Percentiles rank a stretch among this genome's conserved stretches.
Conservation (phyloP, 352 stramenopile species). For the Pythium periplocum region DNA sequence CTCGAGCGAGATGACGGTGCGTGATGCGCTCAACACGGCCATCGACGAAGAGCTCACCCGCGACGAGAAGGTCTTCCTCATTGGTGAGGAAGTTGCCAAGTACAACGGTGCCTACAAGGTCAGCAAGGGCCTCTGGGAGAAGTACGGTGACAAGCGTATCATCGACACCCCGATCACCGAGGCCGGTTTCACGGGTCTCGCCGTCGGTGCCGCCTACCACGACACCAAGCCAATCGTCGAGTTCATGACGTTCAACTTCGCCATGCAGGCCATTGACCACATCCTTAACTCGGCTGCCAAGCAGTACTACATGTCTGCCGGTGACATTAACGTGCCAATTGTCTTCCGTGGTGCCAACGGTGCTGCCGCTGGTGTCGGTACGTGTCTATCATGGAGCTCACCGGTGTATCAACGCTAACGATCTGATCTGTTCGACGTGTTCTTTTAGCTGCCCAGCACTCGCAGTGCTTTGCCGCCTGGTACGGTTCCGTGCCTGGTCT, state of each 20-base stretch:
- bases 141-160: slow-evolving; percentile 98
- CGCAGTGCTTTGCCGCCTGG: slow-evolving; percentile 99
- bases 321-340: slow-evolving; percentile 97
- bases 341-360: slow-evolving; percentile 99
- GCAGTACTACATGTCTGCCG: slow-evolving; percentile 99
- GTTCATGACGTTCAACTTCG: slow-evolving; percentile 99
- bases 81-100: slow-evolving; percentile 98
- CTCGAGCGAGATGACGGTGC: slow-evolving; percentile 91
- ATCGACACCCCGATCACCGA: slow-evolving; percentile 99
- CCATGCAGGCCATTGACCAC: slow-evolving; percentile 99
- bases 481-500: slow-evolving; percentile 96
- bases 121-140: slow-evolving; percentile 96
- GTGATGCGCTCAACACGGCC: slow-evolving; percentile 97
- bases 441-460: slow-evolving; percentile 94
- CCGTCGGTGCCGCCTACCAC: slow-evolving; percentile 94
- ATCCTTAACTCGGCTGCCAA: slow-evolving; percentile 99
- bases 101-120: slow-evolving; percentile 99
- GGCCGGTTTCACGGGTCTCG: slow-evolving; percentile 93
- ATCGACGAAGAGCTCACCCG: slow-evolving; percentile 99
- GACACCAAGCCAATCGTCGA: slow-evolving; percentile 97
- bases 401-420: no score
- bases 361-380: slow-evolving; percentile 93
- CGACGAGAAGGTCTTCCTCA: slow-evolving; percentile 93
- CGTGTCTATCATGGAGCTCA: slow-evolving; percentile 9
- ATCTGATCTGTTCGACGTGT: slow-evolving; percentile 1